Base-by-base conservation (phyloP, 2,329 filamentous ascomycete genomes). In the Phoma herbarum region DNA sequence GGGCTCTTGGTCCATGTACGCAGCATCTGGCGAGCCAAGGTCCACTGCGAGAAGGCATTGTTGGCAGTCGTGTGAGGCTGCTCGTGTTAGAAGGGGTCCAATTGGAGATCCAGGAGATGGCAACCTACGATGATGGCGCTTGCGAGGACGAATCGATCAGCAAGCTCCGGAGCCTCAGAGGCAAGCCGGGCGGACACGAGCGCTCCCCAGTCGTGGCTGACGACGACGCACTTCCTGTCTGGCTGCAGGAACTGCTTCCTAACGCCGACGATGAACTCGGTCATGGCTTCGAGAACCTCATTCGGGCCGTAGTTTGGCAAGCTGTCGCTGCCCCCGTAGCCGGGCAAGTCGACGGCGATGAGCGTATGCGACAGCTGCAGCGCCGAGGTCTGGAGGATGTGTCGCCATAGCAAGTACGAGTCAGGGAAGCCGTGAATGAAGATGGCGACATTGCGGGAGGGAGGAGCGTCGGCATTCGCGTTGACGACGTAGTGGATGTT, bases 361-460 rank as follows among this genome's bases (percentile, higher is more conserved):
- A 86, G 64, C 20, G 79, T 80, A 43, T 64, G 55, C 20, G 81
- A 78, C 18, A 50, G 45, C 25, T 77, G 59, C 26, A 80, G 71
- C 10, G 73, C 65, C 9, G 75, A 58, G 0, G 80, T 81, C 37
- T 72, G 71, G 20, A 86, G 72, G 23, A 85, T 71, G 49, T 81
- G 75, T 44, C 79, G 78, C 83, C 84, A 88, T 50, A 87, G 73
- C 11, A 81, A 77, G 73, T 79, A 86, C 55, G 84, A 85, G 64
- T 88, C 85, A 7, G 85, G 85, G 58, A 86, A 88, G 35, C 85
- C 85, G 69, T 87, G 85, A 18, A 87, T 74, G 64, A 86, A 83
- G 39, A 87, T 78, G 23, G 84, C 77, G 16, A 86, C 70, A 52
- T 71, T 73, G 50, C 61, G 77, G 60, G 66, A 76, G 23, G 51